Evolutionary conservation across 2,329 filamentous ascomycete species (phyloP).

Genomic region (Podosphaera leucotricha): DNA sequence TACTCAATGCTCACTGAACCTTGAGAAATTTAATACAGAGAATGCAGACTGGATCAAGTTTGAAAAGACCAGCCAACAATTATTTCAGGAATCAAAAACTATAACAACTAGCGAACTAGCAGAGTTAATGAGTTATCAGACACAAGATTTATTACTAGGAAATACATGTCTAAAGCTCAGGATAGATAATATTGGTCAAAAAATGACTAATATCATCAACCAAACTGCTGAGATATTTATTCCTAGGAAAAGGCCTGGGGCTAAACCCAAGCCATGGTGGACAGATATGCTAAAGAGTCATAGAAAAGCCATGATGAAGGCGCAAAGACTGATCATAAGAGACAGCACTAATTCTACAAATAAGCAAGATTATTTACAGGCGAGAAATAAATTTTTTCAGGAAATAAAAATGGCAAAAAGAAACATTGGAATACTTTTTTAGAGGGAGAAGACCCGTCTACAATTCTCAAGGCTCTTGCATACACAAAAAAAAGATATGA

Average conservation of each 20-base stretch:
- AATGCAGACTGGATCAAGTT: background rate
- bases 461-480: background rate
- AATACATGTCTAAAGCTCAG: background rate
- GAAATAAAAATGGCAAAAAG: background rate
- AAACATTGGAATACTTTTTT: background rate
- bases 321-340: background rate
- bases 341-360: background rate
- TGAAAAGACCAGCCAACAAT: background rate
- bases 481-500: background rate
- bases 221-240: background rate
- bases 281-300: background rate
- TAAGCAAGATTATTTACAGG: background rate
- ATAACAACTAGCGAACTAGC: background rate
- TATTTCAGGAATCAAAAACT: background rate
- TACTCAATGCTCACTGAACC: background rate
- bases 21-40: background rate
- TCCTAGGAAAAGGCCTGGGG: background rate
- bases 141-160: background rate
- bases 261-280: background rate
- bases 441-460: background rate
- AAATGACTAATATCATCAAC: background rate
- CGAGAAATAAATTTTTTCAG: background rate
- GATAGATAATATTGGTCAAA: background rate
- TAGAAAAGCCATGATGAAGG: background rate
- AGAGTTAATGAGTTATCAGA: background rate